phyloP scores from a whole-genome alignment of 1,284 basidiomycete species.

The Laetiporus sulphureus region DNA sequence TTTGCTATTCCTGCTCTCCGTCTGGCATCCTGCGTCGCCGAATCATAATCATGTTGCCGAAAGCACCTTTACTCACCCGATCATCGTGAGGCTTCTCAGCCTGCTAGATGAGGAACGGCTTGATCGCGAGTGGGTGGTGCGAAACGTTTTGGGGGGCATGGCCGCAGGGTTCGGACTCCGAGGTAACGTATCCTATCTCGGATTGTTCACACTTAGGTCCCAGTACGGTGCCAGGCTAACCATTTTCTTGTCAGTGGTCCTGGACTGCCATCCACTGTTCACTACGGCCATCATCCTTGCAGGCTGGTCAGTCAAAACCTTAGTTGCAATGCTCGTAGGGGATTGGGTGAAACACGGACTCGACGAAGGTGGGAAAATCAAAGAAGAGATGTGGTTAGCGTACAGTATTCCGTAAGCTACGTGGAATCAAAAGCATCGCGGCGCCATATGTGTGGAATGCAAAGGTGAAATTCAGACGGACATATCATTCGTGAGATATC shows the following conservation, averaged over 20 bases:
- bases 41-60: conserved; percentile 13
- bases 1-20: conserved; percentile 74
- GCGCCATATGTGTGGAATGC: too few species aligned
- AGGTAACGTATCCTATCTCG: conserved; percentile 30
- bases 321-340: conserved; percentile 51
- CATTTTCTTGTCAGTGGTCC: conserved; percentile 45
- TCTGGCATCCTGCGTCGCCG: conserved; percentile 61
- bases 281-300: conserved; percentile 72
- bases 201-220: not conserved
- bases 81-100: conserved; percentile 35
- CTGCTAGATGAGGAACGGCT: conserved; percentile 61
- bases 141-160: conserved; percentile 83
- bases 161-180: conserved; percentile 67
- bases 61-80: conserved; percentile 22
- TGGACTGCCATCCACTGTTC: conserved; percentile 69
- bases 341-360: conserved; percentile 58
- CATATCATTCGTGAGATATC: too few species aligned
- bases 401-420: conserved; percentile 78
- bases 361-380: conserved; percentile 37
- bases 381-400: conserved; percentile 59
- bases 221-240: not conserved
- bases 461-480: too few species aligned
- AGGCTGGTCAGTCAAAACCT: conserved; percentile 74
- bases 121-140: conserved; percentile 80
- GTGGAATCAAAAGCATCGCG: too few species aligned